phyloP scores from a whole-genome alignment of 2,329 filamentous ascomycete species.

The Fusarium sulawesiense region DNA sequence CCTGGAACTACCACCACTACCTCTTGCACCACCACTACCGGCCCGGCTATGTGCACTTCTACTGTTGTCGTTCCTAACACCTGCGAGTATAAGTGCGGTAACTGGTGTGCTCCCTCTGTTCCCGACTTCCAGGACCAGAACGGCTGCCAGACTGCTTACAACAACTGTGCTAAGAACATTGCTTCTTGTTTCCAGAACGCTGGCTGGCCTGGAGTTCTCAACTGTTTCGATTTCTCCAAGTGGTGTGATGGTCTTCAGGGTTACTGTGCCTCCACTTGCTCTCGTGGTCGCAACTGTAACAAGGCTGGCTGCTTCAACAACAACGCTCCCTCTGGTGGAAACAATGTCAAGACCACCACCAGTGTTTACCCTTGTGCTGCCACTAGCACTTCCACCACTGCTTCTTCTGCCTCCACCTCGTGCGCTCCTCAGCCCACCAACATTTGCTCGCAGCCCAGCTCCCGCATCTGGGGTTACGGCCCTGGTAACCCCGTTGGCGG shows the following conservation, averaged over 20 bases:
- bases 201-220: constrained; percentile 60
- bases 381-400: constrained; percentile 47
- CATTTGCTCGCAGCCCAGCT: constrained; percentile 65
- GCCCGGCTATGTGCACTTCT: constrained; percentile 59
- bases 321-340: constrained; percentile 54
- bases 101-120: constrained; percentile 64
- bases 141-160: constrained; percentile 57
- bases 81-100: constrained; percentile 67
- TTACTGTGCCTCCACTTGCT: constrained; percentile 58
- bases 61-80: constrained; percentile 58
- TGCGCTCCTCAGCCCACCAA: constrained; percentile 61
- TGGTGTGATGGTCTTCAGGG: constrained; percentile 61
- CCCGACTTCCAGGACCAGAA: constrained; percentile 59
- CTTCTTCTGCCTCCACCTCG: constrained; percentile 49
- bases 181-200: constrained; percentile 64
- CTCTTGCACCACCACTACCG: constrained; percentile 50
- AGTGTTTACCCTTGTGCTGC: constrained; percentile 50
- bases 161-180: constrained; percentile 60
- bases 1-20: constrained; percentile 29
- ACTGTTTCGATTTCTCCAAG: constrained; percentile 62
- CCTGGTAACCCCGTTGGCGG: constrained; percentile 68
- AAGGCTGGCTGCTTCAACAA: constrained; percentile 59
- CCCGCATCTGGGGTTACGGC: constrained; percentile 72
- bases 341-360: constrained; percentile 51
- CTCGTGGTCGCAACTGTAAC: constrained; percentile 49